Percentiles rank a stretch among this genome's conserved stretches.
phyloP scores from a whole-genome alignment of 441 rosid genomes.

The Cnidoscolus chayamansa region DNA sequence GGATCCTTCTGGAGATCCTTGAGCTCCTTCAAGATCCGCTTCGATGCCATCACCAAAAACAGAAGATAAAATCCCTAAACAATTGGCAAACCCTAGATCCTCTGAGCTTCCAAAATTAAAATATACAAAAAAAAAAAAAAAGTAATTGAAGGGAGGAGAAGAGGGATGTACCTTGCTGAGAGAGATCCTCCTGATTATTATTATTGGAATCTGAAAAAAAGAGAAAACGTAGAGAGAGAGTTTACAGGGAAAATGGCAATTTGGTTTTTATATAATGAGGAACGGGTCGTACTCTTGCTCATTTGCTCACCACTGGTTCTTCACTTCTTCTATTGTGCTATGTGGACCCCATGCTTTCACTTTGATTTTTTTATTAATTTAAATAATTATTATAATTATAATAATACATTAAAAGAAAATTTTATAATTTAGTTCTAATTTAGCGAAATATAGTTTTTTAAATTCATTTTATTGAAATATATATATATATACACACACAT shows the following conservation, averaged over 20 bases:
- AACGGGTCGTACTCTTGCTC: not conserved
- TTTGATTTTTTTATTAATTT: not conserved
- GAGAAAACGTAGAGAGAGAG: not conserved
- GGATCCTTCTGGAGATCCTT: conserved; percentile 89
- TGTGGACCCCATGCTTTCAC: not conserved
- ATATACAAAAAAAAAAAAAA: not conserved
- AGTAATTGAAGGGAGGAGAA: not conserved
- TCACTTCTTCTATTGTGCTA: not conserved
- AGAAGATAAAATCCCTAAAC: conserved; percentile 14
- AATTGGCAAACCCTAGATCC: conserved; percentile 37
- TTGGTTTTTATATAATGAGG: not conserved
- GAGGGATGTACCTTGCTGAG: conserved; percentile 18
- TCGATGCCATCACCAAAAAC: conserved; percentile 61
- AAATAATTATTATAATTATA: not conserved
- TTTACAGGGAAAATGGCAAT: not conserved
- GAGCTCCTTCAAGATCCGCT: conserved; percentile 85
- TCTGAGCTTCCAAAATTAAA: conserved; percentile 13
- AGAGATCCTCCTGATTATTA: conserved; percentile 42
- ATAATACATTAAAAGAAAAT: too few relatives aligned
- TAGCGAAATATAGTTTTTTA: too few relatives aligned
- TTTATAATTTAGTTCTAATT: too few relatives aligned
- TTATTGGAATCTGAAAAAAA: conserved; percentile 5
- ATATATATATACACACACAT: too few relatives aligned
- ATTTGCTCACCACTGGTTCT: conserved; percentile 1
- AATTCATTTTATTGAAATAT: too few relatives aligned